Percentiles rank a stretch among this genome's conserved stretches.
Evolutionary conservation across 169 alveolate species (phyloP).

Genomic region (Hepatocystis sp.): DNA sequence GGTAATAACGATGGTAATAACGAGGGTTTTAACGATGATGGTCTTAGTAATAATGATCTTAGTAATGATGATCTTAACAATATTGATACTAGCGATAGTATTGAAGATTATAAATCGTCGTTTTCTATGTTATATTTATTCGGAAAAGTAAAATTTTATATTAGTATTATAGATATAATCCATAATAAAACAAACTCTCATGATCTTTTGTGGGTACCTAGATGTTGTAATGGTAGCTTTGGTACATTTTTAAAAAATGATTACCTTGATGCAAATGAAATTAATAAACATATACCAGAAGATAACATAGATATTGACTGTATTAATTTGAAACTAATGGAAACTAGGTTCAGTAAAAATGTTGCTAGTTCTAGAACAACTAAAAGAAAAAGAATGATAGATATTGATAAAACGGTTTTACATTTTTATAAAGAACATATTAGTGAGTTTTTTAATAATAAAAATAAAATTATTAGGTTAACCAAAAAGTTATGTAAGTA

Average conservation of each 20-base stretch:
- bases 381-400: slow-evolving; percentile 76
- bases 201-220: slow-evolving; percentile 75
- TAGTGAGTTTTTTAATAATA: slow-evolving; percentile 65
- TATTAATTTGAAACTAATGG: slow-evolving; percentile 66
- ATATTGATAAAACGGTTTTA: slow-evolving; percentile 69
- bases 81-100: slow-evolving; percentile 1
- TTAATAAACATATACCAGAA: slow-evolving; percentile 55
- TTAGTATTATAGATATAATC: slow-evolving; percentile 67
- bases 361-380: slow-evolving; percentile 75
- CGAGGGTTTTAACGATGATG: slow-evolving; percentile 17
- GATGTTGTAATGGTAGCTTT: slow-evolving; percentile 73
- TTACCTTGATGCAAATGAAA: slow-evolving; percentile 39
- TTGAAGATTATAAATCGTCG: slow-evolving; percentile 68
- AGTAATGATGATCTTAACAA: slow-evolving; percentile 1
- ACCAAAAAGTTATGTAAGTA: slow-evolving; percentile 68
- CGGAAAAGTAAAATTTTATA: slow-evolving; percentile 72
- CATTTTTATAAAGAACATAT: slow-evolving; percentile 75
- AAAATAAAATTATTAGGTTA: slow-evolving; percentile 61
- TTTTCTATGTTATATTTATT: slow-evolving; percentile 67
- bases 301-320: slow-evolving; percentile 68
- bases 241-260: slow-evolving; percentile 67
- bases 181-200: slow-evolving; percentile 69
- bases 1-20: neutral
- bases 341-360: slow-evolving; percentile 70
- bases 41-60: slow-evolving; percentile 17